Evolutionary conservation across 257 asterid species (phyloP), one percentile per base, ranked within the genome.

Genomic region (Ilex asprella): DNA sequence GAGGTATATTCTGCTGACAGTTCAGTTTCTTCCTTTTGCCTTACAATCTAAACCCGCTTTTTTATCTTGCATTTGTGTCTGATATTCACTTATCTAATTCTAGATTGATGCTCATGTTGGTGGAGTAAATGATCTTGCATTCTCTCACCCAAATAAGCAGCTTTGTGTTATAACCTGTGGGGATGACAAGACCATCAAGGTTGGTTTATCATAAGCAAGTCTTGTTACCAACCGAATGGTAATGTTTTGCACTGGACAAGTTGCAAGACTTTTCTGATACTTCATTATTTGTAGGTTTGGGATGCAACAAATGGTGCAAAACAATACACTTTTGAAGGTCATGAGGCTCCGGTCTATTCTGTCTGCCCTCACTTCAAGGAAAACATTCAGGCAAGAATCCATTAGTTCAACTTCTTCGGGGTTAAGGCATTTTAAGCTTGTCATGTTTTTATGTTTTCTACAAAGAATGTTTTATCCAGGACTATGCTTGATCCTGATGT

Each of bases 331-430:
- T 91, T 88, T 66, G 96, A 91, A 76, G 96, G 98, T 56, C 98
- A 91, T 30, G 96, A 91, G 70, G 98, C 94, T 46, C 88, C 98
- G 55, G 98, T 91, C 12, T 88, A 88, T 72, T 88, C 98, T 52
- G 82, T 91, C 60, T 88, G 98, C 64, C 98, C 98, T 62, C 98
- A 91, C 76, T 84, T 86, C 81, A 91, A 91, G 70, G 96, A 91
- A 72, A 88, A 68, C 66, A 86, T 91, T 74, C 98, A 91, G 94
- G 98, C 88, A 75, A 43, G 29, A 44, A 56, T 58, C 16, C 29
- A 16, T 46, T 47, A 2, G 35, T 46, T 2, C 1, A 16, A 11
- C 14, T 16, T 21, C 51, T 35, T 35, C 41, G 0, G 41, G 41
- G 41, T 35, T 35, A 35, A 35, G 7, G 7, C 41, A 7, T 35